Conservation (phyloP, 2,329 filamentous ascomycete genomes). For the Trichoderma guizhouense region DNA sequence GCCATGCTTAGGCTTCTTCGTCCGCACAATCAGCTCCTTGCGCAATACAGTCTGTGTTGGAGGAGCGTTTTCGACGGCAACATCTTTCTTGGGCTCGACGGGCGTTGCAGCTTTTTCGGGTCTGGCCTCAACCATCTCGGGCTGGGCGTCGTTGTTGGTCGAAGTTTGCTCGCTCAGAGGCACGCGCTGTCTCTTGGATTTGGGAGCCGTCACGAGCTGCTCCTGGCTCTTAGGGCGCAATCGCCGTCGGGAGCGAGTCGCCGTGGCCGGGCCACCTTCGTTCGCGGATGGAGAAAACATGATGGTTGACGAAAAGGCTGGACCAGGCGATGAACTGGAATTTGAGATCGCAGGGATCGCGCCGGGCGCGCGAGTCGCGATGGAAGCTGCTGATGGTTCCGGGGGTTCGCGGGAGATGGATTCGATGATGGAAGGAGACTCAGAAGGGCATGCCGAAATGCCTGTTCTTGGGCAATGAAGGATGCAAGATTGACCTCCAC, state of each 20-base stretch:
- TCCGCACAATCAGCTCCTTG: slow-evolving; percentile 57
- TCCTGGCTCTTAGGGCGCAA: slow-evolving; percentile 58
- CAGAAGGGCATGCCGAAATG: slow-evolving; percentile 21
- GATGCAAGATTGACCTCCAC: slow-evolving; percentile 12
- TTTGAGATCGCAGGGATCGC: slow-evolving; percentile 16
- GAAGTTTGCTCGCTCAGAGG: slow-evolving; percentile 57
- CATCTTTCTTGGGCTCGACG: slow-evolving; percentile 45
- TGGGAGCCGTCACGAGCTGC: slow-evolving; percentile 53
- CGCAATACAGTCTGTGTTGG: slow-evolving; percentile 34
- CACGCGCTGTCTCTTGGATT: slow-evolving; percentile 60
- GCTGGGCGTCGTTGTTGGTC: slow-evolving; percentile 46
- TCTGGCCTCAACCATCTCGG: slow-evolving; percentile 57
- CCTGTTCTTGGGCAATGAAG: slow-evolving; percentile 8
- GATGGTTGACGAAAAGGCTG: slow-evolving; percentile 22
- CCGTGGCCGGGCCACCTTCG: slow-evolving; percentile 52
- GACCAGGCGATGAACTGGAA: slow-evolving; percentile 10
- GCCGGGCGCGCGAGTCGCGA: slow-evolving; percentile 22
- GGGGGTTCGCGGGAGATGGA: slow-evolving; percentile 18
- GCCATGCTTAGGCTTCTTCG: slow-evolving; percentile 60
- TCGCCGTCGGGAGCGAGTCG: slow-evolving; percentile 59
- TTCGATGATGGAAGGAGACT: slow-evolving; percentile 10
- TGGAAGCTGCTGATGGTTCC: slow-evolving; percentile 23
- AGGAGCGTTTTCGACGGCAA: slow-evolving; percentile 38
- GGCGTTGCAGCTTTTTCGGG: slow-evolving; percentile 45
- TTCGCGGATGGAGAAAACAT: slow-evolving; percentile 60